Base-by-base conservation (phyloP, 1,139 yeast genomes). In the Kodamaea ohmeri region DNA sequence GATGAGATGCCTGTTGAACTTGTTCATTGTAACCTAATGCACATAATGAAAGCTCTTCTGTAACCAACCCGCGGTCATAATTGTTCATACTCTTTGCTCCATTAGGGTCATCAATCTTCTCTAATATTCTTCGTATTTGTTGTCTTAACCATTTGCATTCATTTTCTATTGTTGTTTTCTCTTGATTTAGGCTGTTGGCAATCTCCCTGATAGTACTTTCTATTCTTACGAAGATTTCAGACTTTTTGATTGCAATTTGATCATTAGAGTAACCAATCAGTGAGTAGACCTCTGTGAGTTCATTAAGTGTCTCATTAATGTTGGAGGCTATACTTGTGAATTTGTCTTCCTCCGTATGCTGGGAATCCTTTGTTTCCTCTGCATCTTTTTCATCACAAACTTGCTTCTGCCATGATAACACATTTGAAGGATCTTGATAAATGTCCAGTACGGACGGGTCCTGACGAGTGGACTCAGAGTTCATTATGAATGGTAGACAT, bases 111-210 rank as follows among this genome's bases (percentile, higher is more conserved):
- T 67, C 60, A 3, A 69, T 50, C 66, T 71, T 67, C 3, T 72
- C 67, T 19, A 70, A 51, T 3, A 71, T 67, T 5, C 69, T 54
- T 32, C 61, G 52, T 20, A 70, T 63, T 43, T 71, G 76, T 46
- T 71, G 74, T 36, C 74, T 50, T 39, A 71, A 53, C 76, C 76
- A 71, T 38, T 68, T 74, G 50, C 75, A 69, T 45, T 71, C 77
- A 40, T 62, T 65, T 37, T 63, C 68, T 3, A 71, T 65, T 40
- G 53, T 63, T 25, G 46, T 54, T 51, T 63, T 67, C 44, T 71
- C 75, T 42, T 73, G 53, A 30, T 57, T 59, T 15, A 70, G 51
- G 31, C 46, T 61, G 20, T 46, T 40, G 3, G 69, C 58, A 45
- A 67, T 68, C 32, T 60, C 59, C 9, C 52, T 36, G 13, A 71